phyloP scores from a whole-genome alignment of 2,329 filamentous ascomycete genomes.

The Aquanectria penicillioides region DNA sequence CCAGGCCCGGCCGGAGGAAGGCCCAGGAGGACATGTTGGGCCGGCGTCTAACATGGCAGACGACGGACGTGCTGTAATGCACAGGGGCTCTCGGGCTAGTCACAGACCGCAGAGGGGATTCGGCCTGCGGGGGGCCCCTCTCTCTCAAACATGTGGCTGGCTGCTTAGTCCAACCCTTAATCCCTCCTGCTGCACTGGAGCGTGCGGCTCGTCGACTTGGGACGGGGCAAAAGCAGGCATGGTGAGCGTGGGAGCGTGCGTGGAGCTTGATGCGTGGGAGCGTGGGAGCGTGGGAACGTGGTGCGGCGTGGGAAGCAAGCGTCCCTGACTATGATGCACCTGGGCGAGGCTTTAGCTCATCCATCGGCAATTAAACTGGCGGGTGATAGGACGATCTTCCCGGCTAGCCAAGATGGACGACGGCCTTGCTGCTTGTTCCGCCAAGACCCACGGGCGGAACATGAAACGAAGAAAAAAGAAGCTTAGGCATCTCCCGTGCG shows the following conservation, averaged over 20 bases:
- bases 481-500: neutral
- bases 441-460: constrained; percentile 8
- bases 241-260: neutral
- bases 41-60: constrained; percentile 16
- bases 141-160: constrained; percentile 21
- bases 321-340: neutral
- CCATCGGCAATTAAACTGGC: constrained; percentile 1
- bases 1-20: too few relatives aligned
- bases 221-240: too few relatives aligned
- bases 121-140: constrained; percentile 4
- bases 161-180: constrained; percentile 19
- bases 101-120: neutral
- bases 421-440: constrained; percentile 2
- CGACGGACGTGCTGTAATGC: too few relatives aligned
- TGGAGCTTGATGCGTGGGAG: too few relatives aligned
- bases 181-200: neutral
- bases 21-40: constrained; percentile 9
- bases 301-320: neutral
- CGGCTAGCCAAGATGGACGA: constrained; percentile 2
- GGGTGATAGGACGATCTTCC: constrained; percentile 5
- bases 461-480: constrained; percentile 16
- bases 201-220: constrained; percentile 5
- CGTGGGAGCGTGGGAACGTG: neutral
- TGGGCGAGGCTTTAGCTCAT: constrained; percentile 1
- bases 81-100: too few relatives aligned